Conservation (phyloP, 441 rosid genomes). For the Cnidoscolus chayamansa region DNA sequence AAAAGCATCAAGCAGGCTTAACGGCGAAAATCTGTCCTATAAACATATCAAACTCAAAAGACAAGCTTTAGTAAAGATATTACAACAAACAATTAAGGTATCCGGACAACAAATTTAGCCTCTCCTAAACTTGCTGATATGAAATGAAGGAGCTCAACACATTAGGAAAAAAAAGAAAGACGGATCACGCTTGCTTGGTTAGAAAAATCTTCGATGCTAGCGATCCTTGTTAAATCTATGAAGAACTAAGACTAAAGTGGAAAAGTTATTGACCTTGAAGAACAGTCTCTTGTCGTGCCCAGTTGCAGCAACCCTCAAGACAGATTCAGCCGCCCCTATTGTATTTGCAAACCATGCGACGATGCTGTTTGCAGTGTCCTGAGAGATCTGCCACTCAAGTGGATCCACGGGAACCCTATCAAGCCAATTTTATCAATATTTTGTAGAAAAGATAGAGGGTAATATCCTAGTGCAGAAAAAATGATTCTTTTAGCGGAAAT, state of each 20-base stretch:
- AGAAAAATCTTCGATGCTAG: not conserved
- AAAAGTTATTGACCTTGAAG: constrained; percentile 44
- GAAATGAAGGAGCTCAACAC: no score
- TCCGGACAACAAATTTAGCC: not conserved
- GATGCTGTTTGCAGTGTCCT: constrained; percentile 65
- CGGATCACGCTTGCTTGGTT: not conserved
- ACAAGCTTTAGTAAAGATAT: not conserved
- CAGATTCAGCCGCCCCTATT: constrained; percentile 88
- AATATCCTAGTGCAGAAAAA: not conserved
- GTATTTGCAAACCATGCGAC: constrained; percentile 88
- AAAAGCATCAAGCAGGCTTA: not conserved
- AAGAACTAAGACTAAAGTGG: not conserved
- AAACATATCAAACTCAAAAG: not conserved
- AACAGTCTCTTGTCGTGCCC: constrained; percentile 90
- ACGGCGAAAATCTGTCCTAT: not conserved
- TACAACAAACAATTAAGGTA: not conserved
- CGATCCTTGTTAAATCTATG: not conserved
- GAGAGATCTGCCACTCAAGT: constrained; percentile 95
- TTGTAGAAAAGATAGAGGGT: not conserved
- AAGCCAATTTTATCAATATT: not conserved
- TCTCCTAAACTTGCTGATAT: not conserved
- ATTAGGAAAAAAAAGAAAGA: no score
- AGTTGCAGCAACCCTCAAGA: constrained; percentile 88
- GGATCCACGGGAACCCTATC: constrained; percentile 92
- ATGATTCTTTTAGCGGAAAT: not conserved